Percentiles rank a stretch among this genome's conserved stretches.
Evolutionary conservation across 2,329 filamentous ascomycete species (phyloP).

Genomic region (Didymella pomorum): DNA sequence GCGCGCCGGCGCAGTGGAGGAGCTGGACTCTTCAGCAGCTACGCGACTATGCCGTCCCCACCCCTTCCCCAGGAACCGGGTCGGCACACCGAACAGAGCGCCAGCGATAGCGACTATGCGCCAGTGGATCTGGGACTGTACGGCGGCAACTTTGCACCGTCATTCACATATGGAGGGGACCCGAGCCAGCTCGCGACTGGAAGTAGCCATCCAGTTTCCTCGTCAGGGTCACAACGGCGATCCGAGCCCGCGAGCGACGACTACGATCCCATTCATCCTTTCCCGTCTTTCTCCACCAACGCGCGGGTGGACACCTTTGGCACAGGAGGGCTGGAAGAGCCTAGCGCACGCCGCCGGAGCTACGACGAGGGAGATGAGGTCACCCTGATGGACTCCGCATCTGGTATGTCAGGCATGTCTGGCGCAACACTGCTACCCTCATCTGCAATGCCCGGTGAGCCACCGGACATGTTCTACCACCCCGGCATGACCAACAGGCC

Average conservation of each 20-base stretch:
- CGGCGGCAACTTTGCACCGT: constrained; percentile 73
- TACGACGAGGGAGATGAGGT: constrained; percentile 93
- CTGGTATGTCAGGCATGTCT: constrained; percentile 31
- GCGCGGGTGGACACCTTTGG: constrained; percentile 86
- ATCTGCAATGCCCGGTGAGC: constrained; percentile 62
- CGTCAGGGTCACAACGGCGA: constrained; percentile 56
- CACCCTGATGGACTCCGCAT: constrained; percentile 51
- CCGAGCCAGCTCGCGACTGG: constrained; percentile 52
- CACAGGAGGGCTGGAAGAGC: constrained; percentile 86
- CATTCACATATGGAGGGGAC: constrained; percentile 67
- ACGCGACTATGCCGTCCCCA: constrained; percentile 52
- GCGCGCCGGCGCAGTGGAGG: constrained; percentile 67
- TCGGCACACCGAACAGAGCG: constrained; percentile 33
- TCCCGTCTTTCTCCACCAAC: constrained; percentile 63
- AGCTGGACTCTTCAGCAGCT: constrained; percentile 59
- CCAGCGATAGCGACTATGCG: constrained; percentile 74
- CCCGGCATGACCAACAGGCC: constrained; percentile 74
- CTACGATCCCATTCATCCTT: constrained; percentile 63
- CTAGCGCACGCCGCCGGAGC: constrained; percentile 75
- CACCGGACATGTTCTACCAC: constrained; percentile 93
- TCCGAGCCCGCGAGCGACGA: constrained; percentile 54
- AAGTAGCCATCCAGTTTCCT: constrained; percentile 52
- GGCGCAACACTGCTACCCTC: constrained; percentile 39
- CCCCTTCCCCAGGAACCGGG: constrained; percentile 50
- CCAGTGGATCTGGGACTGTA: constrained; percentile 76